A percentile compares a stretch with the other conserved stretches of the same genome.
phyloP scores from a whole-genome alignment of 805 yeast species.

The Saccharomycopsis sp. region DNA sequence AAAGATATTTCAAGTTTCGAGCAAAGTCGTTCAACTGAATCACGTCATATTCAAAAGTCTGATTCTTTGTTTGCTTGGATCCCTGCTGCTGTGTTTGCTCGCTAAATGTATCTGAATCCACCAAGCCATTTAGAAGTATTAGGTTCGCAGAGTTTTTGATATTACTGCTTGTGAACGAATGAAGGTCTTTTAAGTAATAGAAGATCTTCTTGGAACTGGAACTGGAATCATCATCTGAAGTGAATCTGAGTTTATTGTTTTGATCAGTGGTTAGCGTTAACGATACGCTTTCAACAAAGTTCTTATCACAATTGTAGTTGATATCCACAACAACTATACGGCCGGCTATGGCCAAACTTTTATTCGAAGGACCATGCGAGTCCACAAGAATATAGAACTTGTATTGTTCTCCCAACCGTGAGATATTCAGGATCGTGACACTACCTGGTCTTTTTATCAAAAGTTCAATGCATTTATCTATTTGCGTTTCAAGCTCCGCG shows the following conservation, averaged over 20 bases:
- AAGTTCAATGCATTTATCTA: conserved; percentile 2
- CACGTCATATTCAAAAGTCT: conserved; percentile 9
- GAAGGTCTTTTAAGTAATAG: conserved; percentile 9
- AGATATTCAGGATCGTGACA: conserved; percentile 15
- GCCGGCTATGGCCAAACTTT: conserved; percentile 32
- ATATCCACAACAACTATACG: conserved; percentile 32
- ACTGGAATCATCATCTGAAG: background rate
- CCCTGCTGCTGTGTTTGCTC: background rate
- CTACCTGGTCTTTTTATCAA: conserved; percentile 17
- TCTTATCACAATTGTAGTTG: conserved; percentile 27
- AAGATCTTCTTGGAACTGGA: background rate
- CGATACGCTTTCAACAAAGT: conserved; percentile 26
- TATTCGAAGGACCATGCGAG: conserved; percentile 16
- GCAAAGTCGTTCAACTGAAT: conserved; percentile 12
- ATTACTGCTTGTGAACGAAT: conserved; percentile 9
- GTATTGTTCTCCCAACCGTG: conserved; percentile 16
- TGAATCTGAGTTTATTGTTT: conserved; percentile 1
- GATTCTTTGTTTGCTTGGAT: background rate
- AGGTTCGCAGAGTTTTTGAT: conserved; percentile 2
- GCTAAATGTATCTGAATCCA: background rate
- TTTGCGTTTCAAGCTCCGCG: conserved; percentile 11
- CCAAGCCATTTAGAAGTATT: conserved; percentile 8
- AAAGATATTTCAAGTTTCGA: conserved; percentile 10
- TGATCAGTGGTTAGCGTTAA: conserved; percentile 23
- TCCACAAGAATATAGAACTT: conserved; percentile 19